Conservation (phyloP, 441 rosid genomes). For the Jatropha multifida region DNA sequence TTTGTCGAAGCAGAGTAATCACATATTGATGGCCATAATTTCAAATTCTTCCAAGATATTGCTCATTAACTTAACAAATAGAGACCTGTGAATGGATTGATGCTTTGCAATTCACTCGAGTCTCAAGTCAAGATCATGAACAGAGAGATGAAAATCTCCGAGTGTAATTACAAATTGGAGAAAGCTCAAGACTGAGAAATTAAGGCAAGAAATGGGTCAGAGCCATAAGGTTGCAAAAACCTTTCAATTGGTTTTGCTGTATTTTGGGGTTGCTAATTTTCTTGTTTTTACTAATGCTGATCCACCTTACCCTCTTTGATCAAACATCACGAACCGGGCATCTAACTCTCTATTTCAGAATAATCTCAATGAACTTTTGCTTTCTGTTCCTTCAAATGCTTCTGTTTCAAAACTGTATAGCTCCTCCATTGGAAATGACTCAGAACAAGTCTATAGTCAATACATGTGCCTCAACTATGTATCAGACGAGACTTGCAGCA, state of each 20-base stretch:
- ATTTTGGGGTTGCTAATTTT: slow-evolving; percentile 2
- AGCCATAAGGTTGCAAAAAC: background rate
- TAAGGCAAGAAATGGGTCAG: slow-evolving; percentile 20
- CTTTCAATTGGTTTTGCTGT: slow-evolving; percentile 19
- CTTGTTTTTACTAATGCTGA: slow-evolving; percentile 27
- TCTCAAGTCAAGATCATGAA: background rate
- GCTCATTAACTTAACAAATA: background rate
- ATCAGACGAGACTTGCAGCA: slow-evolving; percentile 15
- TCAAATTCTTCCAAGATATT: background rate
- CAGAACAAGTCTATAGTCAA: slow-evolving; percentile 29
- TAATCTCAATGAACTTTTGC: slow-evolving; percentile 20
- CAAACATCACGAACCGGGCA: slow-evolving; percentile 7
- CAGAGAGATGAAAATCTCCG: background rate
- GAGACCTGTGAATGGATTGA: background rate
- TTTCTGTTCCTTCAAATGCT: slow-evolving; percentile 28
- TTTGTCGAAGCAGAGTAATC: too few species aligned
- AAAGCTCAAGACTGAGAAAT: background rate
- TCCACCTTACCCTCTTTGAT: slow-evolving; percentile 35
- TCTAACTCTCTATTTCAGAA: slow-evolving; percentile 20
- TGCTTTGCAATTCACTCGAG: background rate
- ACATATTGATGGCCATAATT: too few species aligned
- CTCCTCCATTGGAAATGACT: slow-evolving; percentile 28
- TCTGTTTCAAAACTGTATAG: slow-evolving; percentile 16
- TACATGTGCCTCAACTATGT: slow-evolving; percentile 39
- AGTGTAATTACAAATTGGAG: background rate